Percentiles rank a stretch among this genome's conserved stretches.
Conservation (phyloP, 768 basidiomycete species). For the Lentinula sp. region DNA sequence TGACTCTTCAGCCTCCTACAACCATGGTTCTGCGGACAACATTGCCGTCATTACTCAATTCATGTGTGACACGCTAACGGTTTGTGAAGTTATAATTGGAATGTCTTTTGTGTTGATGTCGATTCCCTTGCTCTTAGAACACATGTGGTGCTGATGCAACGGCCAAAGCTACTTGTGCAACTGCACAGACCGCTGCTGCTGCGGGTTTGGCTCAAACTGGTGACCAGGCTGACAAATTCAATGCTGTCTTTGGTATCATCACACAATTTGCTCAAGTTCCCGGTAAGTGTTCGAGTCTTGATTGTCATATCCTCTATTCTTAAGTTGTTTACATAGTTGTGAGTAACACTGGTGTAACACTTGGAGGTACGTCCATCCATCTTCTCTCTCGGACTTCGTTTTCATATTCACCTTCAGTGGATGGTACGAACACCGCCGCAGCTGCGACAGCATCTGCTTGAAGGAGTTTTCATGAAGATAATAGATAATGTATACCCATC, state of each 20-base stretch:
- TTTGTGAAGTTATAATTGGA: neutral
- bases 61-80: conserved; percentile 46
- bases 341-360: conserved; percentile 8
- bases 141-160: conserved; percentile 47
- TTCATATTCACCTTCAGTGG: conserved; percentile 10
- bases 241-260: conserved; percentile 32
- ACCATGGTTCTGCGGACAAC: conserved; percentile 51
- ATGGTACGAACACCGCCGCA: conserved; percentile 19
- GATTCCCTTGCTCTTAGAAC: conserved; percentile 38
- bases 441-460: conserved; percentile 10
- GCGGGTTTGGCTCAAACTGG: conserved; percentile 30
- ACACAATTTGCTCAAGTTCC: conserved; percentile 18
- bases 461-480: neutral
- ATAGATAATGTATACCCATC: neutral
- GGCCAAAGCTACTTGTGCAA: conserved; percentile 44
- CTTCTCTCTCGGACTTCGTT: conserved; percentile 24
- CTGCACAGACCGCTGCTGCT: conserved; percentile 31
- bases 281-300: conserved; percentile 3
- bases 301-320: conserved; percentile 26
- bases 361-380: neutral
- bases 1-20: conserved; percentile 29
- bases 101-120: conserved; percentile 23
- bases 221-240: conserved; percentile 51
- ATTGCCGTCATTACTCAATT: conserved; percentile 49
- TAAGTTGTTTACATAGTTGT: conserved; percentile 11